Evolutionary conservation across 1,139 yeast genomes (phyloP).

Genomic region (Lodderomyces theae): DNA sequence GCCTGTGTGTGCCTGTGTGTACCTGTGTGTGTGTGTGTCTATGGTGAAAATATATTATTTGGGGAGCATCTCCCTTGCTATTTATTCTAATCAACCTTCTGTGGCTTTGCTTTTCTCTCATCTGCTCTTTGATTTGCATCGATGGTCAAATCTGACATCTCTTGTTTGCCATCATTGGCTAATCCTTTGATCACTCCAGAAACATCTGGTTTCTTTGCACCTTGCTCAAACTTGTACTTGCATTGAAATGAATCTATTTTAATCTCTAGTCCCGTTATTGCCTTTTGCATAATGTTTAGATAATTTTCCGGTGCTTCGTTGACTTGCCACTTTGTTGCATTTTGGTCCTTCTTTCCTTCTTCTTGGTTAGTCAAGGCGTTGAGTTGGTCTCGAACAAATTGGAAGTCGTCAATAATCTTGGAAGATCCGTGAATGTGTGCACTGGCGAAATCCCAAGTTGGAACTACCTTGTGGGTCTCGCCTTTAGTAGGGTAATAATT

Average conservation of each 20-base stretch:
- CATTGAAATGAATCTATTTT: constrained; percentile 50
- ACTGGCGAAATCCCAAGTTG: constrained; percentile 70
- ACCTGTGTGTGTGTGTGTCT: no score
- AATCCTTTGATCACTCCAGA: constrained; percentile 55
- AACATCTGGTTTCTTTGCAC: constrained; percentile 41
- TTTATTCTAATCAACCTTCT: not conserved
- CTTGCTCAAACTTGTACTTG: constrained; percentile 64
- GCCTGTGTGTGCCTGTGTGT: no score
- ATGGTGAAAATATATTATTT: no score
- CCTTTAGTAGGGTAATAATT: constrained; percentile 58
- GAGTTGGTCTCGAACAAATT: constrained; percentile 49
- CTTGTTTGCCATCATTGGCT: constrained; percentile 23
- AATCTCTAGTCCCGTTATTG: constrained; percentile 60
- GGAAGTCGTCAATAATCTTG: constrained; percentile 43
- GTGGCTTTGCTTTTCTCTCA: not conserved
- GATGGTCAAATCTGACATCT: constrained; percentile 23
- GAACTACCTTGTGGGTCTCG: constrained; percentile 61
- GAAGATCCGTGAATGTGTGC: constrained; percentile 61
- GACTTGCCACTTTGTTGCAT: constrained; percentile 48
- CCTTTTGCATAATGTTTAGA: constrained; percentile 43
- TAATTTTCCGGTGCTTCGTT: constrained; percentile 58
- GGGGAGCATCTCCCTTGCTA: no score
- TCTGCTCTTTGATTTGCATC: constrained; percentile 18
- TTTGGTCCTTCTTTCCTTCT: constrained; percentile 38
- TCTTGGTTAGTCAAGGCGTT: constrained; percentile 46